Conservation (phyloP, 331 rosid genomes). For the Prunus yedoensis region DNA sequence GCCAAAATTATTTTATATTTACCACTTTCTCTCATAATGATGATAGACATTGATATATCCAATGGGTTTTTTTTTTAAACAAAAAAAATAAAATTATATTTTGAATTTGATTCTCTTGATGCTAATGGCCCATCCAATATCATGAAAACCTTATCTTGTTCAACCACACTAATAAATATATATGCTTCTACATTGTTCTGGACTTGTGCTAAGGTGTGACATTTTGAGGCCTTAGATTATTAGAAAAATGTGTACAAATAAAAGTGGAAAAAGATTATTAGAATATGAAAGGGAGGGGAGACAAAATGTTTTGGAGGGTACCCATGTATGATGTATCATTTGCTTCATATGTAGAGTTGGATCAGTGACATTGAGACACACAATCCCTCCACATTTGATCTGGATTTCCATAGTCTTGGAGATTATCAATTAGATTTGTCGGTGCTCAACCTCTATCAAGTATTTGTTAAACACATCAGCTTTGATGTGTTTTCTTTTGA, state of each 20-base stretch:
- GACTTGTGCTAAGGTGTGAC: constrained; percentile 35
- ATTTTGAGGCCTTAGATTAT: constrained; percentile 22
- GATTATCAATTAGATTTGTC: constrained; percentile 33
- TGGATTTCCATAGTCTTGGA: constrained; percentile 22
- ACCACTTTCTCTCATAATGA: constrained; percentile 19
- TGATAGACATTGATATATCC: constrained; percentile 11
- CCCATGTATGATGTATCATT: constrained; percentile 15
- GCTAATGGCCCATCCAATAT: constrained; percentile 33
- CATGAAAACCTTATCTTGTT: constrained; percentile 40
- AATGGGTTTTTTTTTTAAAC: neutral
- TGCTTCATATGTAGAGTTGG: constrained; percentile 34
- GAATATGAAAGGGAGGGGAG: constrained; percentile 18
- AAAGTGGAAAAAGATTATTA: neutral
- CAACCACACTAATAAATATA: constrained; percentile 15
- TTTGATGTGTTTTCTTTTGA: neutral
- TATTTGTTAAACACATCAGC: constrained; percentile 20
- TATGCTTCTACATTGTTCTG: constrained; percentile 50
- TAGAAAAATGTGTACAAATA: neutral
- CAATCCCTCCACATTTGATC: constrained; percentile 13
- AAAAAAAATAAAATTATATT: no score
- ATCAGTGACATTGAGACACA: constrained; percentile 28
- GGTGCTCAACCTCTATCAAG: constrained; percentile 18
- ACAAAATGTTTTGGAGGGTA: constrained; percentile 48
- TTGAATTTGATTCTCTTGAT: constrained; percentile 6
- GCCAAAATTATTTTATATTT: neutral